Conservation (phyloP, 2,329 filamentous ascomycete species). For the Fusarium beomiforme region DNA sequence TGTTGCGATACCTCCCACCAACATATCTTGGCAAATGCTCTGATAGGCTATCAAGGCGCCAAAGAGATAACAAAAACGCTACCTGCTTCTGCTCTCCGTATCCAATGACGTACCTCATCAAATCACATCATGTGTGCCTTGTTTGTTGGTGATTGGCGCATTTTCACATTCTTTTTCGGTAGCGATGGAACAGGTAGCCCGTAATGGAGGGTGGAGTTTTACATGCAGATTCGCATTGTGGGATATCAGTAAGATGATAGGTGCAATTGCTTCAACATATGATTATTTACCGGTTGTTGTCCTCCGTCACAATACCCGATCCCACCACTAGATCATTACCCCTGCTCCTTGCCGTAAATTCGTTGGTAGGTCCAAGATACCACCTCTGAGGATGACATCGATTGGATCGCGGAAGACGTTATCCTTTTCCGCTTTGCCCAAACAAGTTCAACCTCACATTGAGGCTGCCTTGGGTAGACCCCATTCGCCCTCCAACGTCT, state of each 20-base stretch:
- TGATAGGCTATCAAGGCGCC: not conserved
- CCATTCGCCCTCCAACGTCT: not conserved
- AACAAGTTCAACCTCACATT: not conserved
- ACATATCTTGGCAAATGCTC: not conserved
- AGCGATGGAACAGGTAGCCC: not conserved
- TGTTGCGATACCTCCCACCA: not conserved
- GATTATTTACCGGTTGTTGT: not conserved
- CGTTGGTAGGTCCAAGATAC: not conserved
- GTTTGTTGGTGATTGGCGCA: not conserved
- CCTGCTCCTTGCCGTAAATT: not conserved
- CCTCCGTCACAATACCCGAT: not conserved
- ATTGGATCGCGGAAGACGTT: not conserved
- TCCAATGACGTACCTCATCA: not conserved
- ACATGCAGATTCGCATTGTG: not conserved
- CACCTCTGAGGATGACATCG: not conserved
- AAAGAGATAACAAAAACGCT: not conserved
- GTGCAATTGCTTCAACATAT: not conserved
- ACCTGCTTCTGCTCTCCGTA: not conserved
- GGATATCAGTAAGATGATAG: not conserved
- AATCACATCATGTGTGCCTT: not conserved
- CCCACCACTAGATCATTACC: not conserved
- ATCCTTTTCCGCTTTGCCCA: not conserved
- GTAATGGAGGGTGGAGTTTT: not conserved
- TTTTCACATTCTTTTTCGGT: not conserved
- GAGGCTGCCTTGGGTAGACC: not conserved